A percentile compares a stretch with the other conserved stretches of the same genome.
Conservation (phyloP, 2,329 filamentous ascomycete species). For the Alternaria gansuensis region DNA sequence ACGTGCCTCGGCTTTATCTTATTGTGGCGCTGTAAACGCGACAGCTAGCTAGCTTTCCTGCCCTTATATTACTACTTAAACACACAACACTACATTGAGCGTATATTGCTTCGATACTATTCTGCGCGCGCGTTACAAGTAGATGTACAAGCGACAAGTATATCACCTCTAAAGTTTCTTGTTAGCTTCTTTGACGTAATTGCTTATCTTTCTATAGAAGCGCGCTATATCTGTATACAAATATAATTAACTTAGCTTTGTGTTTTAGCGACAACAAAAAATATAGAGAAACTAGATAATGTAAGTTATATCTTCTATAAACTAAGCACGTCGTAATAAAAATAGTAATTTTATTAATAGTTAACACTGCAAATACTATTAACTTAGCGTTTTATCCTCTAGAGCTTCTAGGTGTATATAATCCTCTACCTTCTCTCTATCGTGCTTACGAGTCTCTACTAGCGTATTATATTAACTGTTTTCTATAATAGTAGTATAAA, state of each 20-base stretch:
- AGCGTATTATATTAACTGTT: neutral
- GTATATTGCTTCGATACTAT: neutral
- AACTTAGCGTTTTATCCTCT: neutral
- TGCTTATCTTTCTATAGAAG: neutral
- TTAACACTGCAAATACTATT: too few species aligned
- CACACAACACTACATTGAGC: constrained; percentile 1
- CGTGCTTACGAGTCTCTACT: constrained; percentile 1
- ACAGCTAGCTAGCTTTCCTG: constrained; percentile 6
- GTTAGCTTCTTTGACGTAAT: neutral
- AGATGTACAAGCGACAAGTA: neutral
- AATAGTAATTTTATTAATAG: too few species aligned
- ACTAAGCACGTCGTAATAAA: constrained; percentile 1
- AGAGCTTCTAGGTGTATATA: constrained; percentile 1
- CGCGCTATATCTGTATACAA: neutral
- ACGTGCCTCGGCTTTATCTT: constrained; percentile 7
- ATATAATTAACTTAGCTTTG: neutral
- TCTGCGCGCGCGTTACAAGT: constrained; percentile 1
- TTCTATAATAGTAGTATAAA: neutral
- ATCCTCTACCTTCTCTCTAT: neutral
- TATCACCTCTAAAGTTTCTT: too few species aligned
- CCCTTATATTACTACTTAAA: neutral
- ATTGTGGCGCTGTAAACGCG: constrained; percentile 2
- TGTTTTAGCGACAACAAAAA: neutral
- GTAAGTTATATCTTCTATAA: neutral
- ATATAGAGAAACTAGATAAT: neutral